Percentiles rank a stretch among this genome's conserved stretches.
Evolutionary conservation across 495 filamentous ascomycete genomes (phyloP).

Genomic region (Entonaema liquescens): DNA sequence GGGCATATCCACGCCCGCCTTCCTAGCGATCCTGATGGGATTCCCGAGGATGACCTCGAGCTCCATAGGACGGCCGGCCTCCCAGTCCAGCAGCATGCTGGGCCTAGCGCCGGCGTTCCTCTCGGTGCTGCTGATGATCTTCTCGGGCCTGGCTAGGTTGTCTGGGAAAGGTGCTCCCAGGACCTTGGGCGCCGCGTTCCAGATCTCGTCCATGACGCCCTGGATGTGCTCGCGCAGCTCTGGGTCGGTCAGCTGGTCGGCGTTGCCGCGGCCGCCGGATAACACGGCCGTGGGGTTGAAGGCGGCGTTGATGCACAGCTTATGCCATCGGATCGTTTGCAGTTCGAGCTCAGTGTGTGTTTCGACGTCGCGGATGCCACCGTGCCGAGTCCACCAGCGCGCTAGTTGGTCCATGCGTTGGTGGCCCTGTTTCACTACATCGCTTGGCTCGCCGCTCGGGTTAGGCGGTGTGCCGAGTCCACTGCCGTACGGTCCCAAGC

Average conservation of each 20-base stretch:
- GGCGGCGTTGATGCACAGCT: constrained; percentile 70
- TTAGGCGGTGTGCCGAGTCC: constrained; percentile 41
- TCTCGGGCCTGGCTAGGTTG: constrained; percentile 61
- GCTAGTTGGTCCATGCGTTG: constrained; percentile 43
- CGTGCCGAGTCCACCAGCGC: constrained; percentile 51
- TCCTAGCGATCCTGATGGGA: constrained; percentile 62
- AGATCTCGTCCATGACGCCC: constrained; percentile 67
- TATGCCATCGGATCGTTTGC: constrained; percentile 69
- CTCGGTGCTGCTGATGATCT: constrained; percentile 62
- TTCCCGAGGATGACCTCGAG: constrained; percentile 70
- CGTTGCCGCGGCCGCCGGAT: constrained; percentile 63
- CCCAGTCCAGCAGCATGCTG: constrained; percentile 69
- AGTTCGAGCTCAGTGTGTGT: constrained; percentile 59
- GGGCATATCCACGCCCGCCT: constrained; percentile 60
- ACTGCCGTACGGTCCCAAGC: constrained; percentile 62
- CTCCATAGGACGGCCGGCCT: constrained; percentile 63
- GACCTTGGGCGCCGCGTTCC: constrained; percentile 61
- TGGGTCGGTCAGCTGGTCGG: constrained; percentile 60
- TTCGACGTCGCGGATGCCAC: constrained; percentile 63
- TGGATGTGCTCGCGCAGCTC: constrained; percentile 59
- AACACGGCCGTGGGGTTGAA: constrained; percentile 71
- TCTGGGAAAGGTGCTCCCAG: constrained; percentile 55
- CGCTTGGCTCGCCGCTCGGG: constrained; percentile 22
- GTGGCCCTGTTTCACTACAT: constrained; percentile 47
- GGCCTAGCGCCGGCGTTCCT: constrained; percentile 65